Evolutionary conservation across 768 basidiomycete genomes (phyloP), one percentile per base, ranked within the genome.

Genomic region (Chiua virens): DNA sequence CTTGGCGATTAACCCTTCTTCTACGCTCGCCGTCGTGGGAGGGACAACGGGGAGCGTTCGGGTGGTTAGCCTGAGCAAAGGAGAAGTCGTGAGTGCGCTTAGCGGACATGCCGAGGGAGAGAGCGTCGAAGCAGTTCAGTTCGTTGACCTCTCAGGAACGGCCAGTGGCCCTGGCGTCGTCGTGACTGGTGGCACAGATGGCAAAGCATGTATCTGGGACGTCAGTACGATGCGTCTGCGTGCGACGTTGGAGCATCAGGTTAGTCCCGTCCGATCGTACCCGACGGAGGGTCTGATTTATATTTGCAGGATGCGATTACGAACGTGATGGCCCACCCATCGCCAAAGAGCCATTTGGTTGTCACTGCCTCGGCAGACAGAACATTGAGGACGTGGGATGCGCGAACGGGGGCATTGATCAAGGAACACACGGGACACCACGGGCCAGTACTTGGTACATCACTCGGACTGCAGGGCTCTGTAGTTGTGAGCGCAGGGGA

Each of bases 161-260:
- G 78, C 74, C 5, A 73, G 58, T 8, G 79, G 79, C 4, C 76
- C 80, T 8, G 62, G 57, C 8, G 82, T 90, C 18, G 85, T 86
- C 11, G 83, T 92, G 0, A 92, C 89, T 3, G 95, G 90, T 11
- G 93, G 83, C 5, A 98, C 96, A 5, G 97, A 99, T 63, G 93
- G 94, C 0, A 95, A 92, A 65, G 88, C 85, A 17, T 92, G 89
- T 60, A 85, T 98, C 30, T 99, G 96, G 94, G 97, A 99, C 71
- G 77, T 95, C 38, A 79, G 79, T 44, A 95, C 92, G 22, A 91
- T 91, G 79, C 79, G 89, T 54, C 66, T 94, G 45, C 80, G 97
- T 49, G 79, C 86, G 17, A 93, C 89, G 14, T 73, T 97, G 7
- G 76, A 86, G 55, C 95, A 98, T 62, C 75, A 85, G 68, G 95